phyloP scores from a whole-genome alignment of 1,284 basidiomycete species.

The Moniliella sp. region DNA sequence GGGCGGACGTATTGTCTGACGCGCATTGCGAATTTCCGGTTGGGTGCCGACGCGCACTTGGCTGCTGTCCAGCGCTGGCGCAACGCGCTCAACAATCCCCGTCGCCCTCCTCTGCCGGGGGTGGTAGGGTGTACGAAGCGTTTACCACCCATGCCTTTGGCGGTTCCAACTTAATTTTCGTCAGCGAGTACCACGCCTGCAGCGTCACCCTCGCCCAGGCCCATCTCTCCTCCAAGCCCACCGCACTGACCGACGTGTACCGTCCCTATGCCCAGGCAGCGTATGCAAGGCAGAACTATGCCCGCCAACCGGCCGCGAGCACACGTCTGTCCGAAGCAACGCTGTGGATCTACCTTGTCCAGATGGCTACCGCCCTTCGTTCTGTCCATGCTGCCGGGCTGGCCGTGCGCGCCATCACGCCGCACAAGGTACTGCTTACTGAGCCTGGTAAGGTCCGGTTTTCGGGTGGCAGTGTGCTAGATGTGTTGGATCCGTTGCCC shows the following conservation, averaged over 20 bases:
- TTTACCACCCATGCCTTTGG: constrained; percentile 84
- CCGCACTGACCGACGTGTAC: too few relatives aligned
- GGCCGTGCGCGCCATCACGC: constrained; percentile 62
- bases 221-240: too few relatives aligned
- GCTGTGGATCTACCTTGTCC: constrained; percentile 79
- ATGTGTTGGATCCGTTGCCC: constrained; percentile 3
- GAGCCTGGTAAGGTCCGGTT: constrained; percentile 56
- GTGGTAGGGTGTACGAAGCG: constrained; percentile 71
- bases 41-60: constrained; percentile 51
- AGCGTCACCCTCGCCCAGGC: constrained; percentile 60
- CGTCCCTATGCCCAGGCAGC: too few relatives aligned
- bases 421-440: constrained; percentile 67
- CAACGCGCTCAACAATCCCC: constrained; percentile 56
- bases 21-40: constrained; percentile 67
- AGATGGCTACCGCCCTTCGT: constrained; percentile 69
- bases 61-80: constrained; percentile 67
- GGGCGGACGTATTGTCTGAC: constrained; percentile 58
- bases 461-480: too few relatives aligned
- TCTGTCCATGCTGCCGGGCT: constrained; percentile 60
- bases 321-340: constrained; percentile 60
- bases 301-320: too few relatives aligned
- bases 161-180: constrained; percentile 77
- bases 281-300: too few relatives aligned
- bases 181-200: constrained; percentile 72
- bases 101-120: too few relatives aligned